A percentile compares a stretch with the other conserved stretches of the same genome.
Conservation (phyloP, 331 rosid species). For the Erythrophleum ivorense region DNA sequence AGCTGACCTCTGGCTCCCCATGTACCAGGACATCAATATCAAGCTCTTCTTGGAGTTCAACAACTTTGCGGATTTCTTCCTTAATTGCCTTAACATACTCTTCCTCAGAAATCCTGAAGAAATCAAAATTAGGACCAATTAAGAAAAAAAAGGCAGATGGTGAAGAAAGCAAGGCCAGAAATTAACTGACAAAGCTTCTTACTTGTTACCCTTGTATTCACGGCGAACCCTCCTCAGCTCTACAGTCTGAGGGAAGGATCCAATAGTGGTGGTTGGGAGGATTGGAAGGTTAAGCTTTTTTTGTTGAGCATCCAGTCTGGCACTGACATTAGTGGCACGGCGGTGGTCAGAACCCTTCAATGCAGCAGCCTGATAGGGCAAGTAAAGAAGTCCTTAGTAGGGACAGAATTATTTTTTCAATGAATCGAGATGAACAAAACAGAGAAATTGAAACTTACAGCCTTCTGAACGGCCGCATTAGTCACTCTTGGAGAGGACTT, state of each 20-base stretch:
- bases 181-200: conserved; percentile 37
- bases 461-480: conserved; percentile 88
- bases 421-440: conserved; percentile 8
- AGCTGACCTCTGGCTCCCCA: conserved; percentile 96
- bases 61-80: conserved; percentile 85
- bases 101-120: conserved; percentile 83
- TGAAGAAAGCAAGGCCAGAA: conserved; percentile 18
- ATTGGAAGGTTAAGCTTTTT: conserved; percentile 95
- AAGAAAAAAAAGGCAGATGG: conserved; percentile 12
- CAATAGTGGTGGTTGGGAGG: conserved; percentile 97
- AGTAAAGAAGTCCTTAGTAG: conserved; percentile 27
- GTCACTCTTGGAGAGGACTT: conserved; percentile 90
- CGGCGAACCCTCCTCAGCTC: conserved; percentile 97
- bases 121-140: conserved; percentile 11
- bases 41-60: conserved; percentile 92
- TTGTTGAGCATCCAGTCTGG: conserved; percentile 92
- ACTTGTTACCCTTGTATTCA: conserved; percentile 94
- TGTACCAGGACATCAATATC: conserved; percentile 97
- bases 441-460: conserved; percentile 66
- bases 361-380: conserved; percentile 77
- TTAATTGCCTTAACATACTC: conserved; percentile 76
- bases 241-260: conserved; percentile 96
- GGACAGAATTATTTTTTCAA: conserved; percentile 7
- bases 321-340: conserved; percentile 81
- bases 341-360: conserved; percentile 98